These are phyloP conservation scores for Trametes versicolor DNA, from an alignment of 1,284 basidiomycete species.

Conservation along the genomic window DNA sequence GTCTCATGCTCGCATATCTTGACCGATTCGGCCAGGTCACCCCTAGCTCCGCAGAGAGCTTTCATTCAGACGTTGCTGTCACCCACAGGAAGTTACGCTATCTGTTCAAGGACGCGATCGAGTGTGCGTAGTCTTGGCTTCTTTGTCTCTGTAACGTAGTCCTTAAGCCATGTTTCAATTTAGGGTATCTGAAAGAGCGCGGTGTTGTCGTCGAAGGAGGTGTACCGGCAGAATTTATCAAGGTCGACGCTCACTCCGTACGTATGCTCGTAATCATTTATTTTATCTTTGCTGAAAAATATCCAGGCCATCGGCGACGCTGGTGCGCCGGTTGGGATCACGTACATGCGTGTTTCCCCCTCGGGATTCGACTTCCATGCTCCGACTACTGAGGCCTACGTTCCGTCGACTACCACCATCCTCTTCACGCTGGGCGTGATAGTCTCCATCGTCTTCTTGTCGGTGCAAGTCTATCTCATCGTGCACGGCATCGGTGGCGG, in stretches of 20 bases:
- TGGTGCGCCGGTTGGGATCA: not conserved
- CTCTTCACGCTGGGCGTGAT: not conserved
- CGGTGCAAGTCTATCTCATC: too few species aligned
- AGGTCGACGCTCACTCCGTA: not conserved
- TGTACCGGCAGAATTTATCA: not conserved
- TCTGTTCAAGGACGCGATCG: not conserved
- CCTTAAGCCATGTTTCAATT: not conserved
- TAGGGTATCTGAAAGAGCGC: slow-evolving; percentile 1
- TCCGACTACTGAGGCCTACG: not conserved
- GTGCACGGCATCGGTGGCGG: not conserved
- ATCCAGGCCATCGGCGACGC: not conserved
- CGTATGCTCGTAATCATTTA: not conserved
- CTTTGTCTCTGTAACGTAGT: not conserved
- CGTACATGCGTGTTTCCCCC: not conserved
- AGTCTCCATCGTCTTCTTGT: not conserved
- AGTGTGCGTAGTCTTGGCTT: not conserved
- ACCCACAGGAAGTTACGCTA: not conserved
- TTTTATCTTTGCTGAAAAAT: not conserved
- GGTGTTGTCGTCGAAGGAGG: not conserved
- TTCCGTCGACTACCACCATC: not conserved
- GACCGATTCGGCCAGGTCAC: not conserved
- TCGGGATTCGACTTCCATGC: not conserved
- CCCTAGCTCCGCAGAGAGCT: not conserved
- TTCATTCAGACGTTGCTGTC: not conserved
- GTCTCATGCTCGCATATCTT: not conserved